Evolutionary conservation across 192 early-diverging fungal species (phyloP), one percentile per base, ranked within the genome.

Genomic region (Dimargaris xerosporica): DNA sequence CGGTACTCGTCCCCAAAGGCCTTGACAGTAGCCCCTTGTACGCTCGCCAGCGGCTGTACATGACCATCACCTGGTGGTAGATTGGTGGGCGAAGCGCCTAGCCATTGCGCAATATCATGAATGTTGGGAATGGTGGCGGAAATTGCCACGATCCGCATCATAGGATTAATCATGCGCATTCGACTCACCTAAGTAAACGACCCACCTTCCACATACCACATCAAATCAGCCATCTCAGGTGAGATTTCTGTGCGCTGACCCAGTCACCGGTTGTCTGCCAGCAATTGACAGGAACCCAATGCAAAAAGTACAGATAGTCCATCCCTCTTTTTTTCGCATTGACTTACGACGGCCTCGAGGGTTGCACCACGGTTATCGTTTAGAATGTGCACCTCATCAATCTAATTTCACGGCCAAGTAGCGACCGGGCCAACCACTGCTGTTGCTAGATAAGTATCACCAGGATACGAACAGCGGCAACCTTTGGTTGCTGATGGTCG

Each of bases 331-430:
- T 48, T 44, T n/a, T 3, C 21, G 19, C 21, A 51, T 17, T 17
- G 19, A 19, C 59, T 39, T 0, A 51, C 25, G 43, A 86, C 76
- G 13, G 80, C 86, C 69, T 90, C 88, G n/a, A 90, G 69, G 5
- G 75, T 80, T 5, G 84, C 81, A 11, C 88, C 88, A 3, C 88
- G 78, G 0, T 62, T 63, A 39, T 75, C 85, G 26, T 80, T 77
- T 5, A 90, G 68, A 21, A 82, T 70, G 66, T 90, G 88, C 9
- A 88, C 84, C 76, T 90, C 88, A 66, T 90, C 88, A 70, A 90
- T 71, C n/a, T n/a, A n/a, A n/a, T n/a, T n/a, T n/a, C n/a, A n/a
- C n/a, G n/a, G n/a, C n/a, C 1, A 54, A 63, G 30, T 48, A 59
- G 28, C 1, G 4, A 25, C 19, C 15, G n/a, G 13, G n/a, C n/a